phyloP scores from a whole-genome alignment of 192 early-diverging fungal species.

The Backusella morwellensis region DNA sequence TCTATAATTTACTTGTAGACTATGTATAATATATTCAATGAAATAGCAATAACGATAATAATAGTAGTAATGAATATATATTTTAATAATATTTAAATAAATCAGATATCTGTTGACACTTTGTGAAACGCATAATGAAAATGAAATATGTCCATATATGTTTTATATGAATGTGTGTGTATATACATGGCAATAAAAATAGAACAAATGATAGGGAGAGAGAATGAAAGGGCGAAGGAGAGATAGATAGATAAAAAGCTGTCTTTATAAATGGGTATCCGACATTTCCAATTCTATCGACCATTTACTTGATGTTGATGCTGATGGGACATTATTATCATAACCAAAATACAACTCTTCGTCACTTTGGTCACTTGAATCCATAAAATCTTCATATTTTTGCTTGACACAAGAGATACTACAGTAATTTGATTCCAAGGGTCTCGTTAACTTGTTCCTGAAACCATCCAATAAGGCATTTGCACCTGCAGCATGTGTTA shows the following conservation, averaged over 20 bases:
- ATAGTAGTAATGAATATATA: not conserved
- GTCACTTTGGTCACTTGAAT: constrained; percentile 17
- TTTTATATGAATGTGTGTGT: not conserved
- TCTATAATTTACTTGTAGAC: not conserved
- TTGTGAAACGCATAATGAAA: not conserved
- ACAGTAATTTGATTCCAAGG: constrained; percentile 22
- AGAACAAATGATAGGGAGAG: not conserved
- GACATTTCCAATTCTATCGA: not conserved
- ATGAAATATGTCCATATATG: not conserved
- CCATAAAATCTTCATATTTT: not conserved
- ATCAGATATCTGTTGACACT: not conserved
- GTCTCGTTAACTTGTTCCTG: constrained; percentile 16
- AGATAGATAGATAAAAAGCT: not conserved
- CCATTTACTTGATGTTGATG: not conserved
- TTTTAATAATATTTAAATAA: not conserved
- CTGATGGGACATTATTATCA: not conserved
- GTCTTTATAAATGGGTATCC: not conserved
- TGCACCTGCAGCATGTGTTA: constrained; percentile 34
- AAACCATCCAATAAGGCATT: constrained; percentile 37
- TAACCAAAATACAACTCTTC: not conserved
- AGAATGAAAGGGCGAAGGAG: not conserved
- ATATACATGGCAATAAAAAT: not conserved
- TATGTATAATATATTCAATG: not conserved
- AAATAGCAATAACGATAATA: not conserved
- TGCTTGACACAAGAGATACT: constrained; percentile 11